phyloP scores from a whole-genome alignment of 805 yeast species.

The Candida loeiensis region DNA sequence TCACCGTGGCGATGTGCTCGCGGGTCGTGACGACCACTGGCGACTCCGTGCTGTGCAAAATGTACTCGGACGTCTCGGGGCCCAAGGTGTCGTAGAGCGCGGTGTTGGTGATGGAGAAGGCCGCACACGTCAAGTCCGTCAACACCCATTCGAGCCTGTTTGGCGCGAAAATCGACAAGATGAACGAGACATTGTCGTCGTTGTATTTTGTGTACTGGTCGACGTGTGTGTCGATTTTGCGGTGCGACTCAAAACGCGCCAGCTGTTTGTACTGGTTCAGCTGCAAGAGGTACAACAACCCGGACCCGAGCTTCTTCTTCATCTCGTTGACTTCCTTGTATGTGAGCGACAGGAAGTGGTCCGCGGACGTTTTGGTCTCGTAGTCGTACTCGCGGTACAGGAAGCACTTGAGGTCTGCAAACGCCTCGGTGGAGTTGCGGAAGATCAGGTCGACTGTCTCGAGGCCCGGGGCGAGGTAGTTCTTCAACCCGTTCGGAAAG shows the following conservation, averaged over 20 bases:
- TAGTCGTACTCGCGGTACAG: conserved; percentile 19
- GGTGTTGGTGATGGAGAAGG: conserved; percentile 34
- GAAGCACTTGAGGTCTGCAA: conserved; percentile 14
- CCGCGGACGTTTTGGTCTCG: conserved; percentile 14
- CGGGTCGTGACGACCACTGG: conserved; percentile 53
- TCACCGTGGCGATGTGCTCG: conserved; percentile 45
- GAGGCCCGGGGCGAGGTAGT: conserved; percentile 16
- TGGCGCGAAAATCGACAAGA: conserved; percentile 31
- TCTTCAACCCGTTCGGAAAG: conserved; percentile 21
- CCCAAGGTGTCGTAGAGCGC: conserved; percentile 43
- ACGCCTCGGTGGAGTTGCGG: conserved; percentile 15
- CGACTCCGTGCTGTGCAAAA: conserved; percentile 31
- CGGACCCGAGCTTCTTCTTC: conserved; percentile 19
- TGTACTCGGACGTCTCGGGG: conserved; percentile 28
- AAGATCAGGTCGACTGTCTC: conserved; percentile 18
- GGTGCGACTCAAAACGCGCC: conserved; percentile 17
- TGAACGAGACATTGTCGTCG: conserved; percentile 26
- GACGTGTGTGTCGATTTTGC: conserved; percentile 19
- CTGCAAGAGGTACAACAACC: conserved; percentile 20
- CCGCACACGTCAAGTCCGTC: conserved; percentile 32
- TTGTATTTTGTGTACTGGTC: conserved; percentile 11
- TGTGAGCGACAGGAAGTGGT: conserved; percentile 13
- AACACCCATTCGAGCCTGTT: conserved; percentile 38
- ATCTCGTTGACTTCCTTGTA: conserved; percentile 16
- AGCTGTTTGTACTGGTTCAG: conserved; percentile 18